phyloP scores from a whole-genome alignment of 345 rosid genomes.

The Acer saccharum region DNA sequence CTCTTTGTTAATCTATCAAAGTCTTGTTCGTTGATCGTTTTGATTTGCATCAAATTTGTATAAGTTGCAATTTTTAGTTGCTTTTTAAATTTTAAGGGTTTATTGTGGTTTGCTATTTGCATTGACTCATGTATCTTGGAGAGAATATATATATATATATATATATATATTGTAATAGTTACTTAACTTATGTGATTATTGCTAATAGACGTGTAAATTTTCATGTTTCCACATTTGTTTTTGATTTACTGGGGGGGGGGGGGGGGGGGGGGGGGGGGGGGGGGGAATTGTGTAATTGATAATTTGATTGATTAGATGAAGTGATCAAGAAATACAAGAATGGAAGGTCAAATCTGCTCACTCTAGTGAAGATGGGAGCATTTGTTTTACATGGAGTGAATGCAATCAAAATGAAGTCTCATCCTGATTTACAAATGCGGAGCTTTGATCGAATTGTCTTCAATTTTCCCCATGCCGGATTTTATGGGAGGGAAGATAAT shows the following conservation, averaged over 20 bases:
- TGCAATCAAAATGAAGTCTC: constrained; percentile 45
- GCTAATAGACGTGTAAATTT: not conserved
- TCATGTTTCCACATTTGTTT: not conserved
- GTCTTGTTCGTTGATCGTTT: not conserved
- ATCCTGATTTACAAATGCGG: constrained; percentile 31
- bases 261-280: not conserved
- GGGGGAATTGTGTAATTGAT: not conserved
- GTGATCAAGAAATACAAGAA: constrained; percentile 43
- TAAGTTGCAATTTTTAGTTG: not conserved
- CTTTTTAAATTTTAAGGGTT: too few species aligned
- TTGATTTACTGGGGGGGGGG: not conserved
- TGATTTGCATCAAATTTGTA: not conserved
- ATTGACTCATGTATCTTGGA: too few species aligned
- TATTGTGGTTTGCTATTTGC: too few species aligned
- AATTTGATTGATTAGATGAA: constrained; percentile 30
- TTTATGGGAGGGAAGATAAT: constrained; percentile 46
- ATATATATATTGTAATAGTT: too few species aligned
- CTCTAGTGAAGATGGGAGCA: constrained; percentile 45
- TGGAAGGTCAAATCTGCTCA: constrained; percentile 41
- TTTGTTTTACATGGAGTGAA: constrained; percentile 48
- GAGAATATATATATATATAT: too few species aligned
- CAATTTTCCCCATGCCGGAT: constrained; percentile 78
- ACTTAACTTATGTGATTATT: not conserved
- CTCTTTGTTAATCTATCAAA: not conserved
- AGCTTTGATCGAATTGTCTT: constrained; percentile 55